A percentile compares a stretch with the other conserved stretches of the same genome.
Evolutionary conservation across 2,329 filamentous ascomycete genomes (phyloP).

Genomic region (Cercospora janseana): DNA sequence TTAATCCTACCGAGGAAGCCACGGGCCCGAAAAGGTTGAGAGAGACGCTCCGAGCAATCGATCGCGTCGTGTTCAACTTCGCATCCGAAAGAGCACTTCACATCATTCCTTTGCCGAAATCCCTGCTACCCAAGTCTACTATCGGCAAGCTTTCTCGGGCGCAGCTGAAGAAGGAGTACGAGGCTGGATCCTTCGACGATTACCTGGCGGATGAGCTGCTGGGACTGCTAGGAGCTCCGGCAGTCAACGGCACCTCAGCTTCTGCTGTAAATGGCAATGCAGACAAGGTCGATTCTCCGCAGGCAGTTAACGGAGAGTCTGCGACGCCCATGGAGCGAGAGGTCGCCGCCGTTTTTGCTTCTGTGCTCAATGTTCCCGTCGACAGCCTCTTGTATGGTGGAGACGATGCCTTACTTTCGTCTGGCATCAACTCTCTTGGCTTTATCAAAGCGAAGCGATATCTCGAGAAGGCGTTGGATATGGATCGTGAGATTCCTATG

Average conservation of each 20-base stretch:
- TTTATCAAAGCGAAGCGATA: slow-evolving; percentile 26
- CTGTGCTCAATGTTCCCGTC: slow-evolving; percentile 10
- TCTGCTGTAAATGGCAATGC: neutral
- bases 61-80: slow-evolving; percentile 20
- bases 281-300: slow-evolving; percentile 8
- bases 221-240: neutral
- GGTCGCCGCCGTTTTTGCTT: slow-evolving; percentile 20
- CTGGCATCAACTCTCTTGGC: slow-evolving; percentile 22
- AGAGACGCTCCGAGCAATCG: slow-evolving; percentile 19
- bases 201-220: neutral
- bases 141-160: slow-evolving; percentile 29
- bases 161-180: slow-evolving; percentile 21
- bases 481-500: slow-evolving; percentile 22
- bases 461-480: slow-evolving; percentile 23
- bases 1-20: slow-evolving; percentile 25
- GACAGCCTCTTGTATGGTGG: slow-evolving; percentile 16
- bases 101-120: slow-evolving; percentile 23
- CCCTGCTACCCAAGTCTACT: slow-evolving; percentile 25
- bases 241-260: neutral
- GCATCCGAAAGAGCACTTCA: slow-evolving; percentile 22
- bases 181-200: slow-evolving; percentile 19
- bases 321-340: slow-evolving; percentile 19
- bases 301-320: neutral
- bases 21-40: slow-evolving; percentile 22
- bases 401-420: slow-evolving; percentile 18